Base-by-base conservation (phyloP, 805 yeast species). In the Ogataea populi-albae region DNA sequence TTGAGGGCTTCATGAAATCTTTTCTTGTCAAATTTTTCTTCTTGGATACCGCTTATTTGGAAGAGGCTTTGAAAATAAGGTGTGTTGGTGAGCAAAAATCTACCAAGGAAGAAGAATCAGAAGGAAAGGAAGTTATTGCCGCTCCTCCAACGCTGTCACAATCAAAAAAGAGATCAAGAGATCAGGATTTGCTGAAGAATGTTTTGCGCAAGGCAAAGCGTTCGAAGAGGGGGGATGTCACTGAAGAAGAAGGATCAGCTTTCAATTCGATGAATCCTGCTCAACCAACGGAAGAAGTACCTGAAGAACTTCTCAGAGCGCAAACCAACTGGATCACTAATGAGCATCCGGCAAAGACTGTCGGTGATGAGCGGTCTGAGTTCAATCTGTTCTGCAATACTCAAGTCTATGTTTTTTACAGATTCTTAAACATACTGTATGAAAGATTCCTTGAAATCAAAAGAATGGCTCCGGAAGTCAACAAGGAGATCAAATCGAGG, bases 371-470 rank as follows among this genome's bases (percentile, higher is more conserved):
- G 37, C 73, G 89, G 50, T 67, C 66, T 20, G 74, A 69, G 31
- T 87, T 66, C 67, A 89, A 88, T 57, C 60, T 89, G 50, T 93
- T 91, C 68, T 86, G 86, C 43, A 89, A 91, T 61, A 81, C 96
- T 4, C 80, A 89, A 38, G 75, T 89, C 24, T 93, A 93, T 55
- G 85, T 88, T 22, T 88, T 93, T 51, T 77, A 88, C 75, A 85
- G 98, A 49, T 83, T 84, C 49, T 67, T 89, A 57, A 79, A 86
- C 45, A 84, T 86, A 3, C 62, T 93, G 16, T 91, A 86, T 57
- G 84, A 78, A 52, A 76, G 99, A 50, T 66, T 93, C 39, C 63
- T 66, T 17, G 96, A 88, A 52, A 77, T 89, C 35, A 91, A 91
- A 64, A 59, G 63, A 11, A 66, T 85, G 64, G 81, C 86, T 53